Percentiles rank a stretch among this genome's conserved stretches.
Evolutionary conservation across 169 alveolate species (phyloP).

Genomic region (Cystoisospora suis): DNA sequence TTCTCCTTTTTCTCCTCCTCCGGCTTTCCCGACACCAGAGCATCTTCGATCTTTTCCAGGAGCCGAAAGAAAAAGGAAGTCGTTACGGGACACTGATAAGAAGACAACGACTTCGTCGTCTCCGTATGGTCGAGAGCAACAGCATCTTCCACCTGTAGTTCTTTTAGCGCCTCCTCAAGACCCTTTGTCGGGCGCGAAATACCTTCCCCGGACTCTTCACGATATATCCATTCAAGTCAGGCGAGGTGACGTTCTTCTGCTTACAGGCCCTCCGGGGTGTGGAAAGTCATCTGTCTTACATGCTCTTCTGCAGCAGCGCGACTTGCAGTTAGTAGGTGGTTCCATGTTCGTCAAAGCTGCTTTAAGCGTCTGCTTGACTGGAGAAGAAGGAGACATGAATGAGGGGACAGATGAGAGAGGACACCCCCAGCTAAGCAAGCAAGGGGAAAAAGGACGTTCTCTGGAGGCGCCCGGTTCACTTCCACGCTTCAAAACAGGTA

Average conservation of each 20-base stretch:
- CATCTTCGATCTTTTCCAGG: too few species aligned
- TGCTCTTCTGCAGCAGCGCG: constrained; percentile 67
- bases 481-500: neutral
- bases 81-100: too few species aligned
- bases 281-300: constrained; percentile 83
- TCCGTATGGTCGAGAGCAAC: too few species aligned
- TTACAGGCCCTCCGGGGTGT: constrained; percentile 85
- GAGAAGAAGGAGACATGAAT: neutral
- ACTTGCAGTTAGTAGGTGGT: constrained; percentile 24
- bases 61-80: too few species aligned
- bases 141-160: neutral
- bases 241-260: constrained; percentile 73
- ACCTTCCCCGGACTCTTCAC: neutral
- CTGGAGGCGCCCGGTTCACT: neutral
- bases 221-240: neutral
- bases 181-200: neutral
- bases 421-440: neutral
- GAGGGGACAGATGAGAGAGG: neutral
- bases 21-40: neutral
- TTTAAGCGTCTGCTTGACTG: neutral
- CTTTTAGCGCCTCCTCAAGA: neutral
- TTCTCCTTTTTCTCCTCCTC: constrained; percentile 11
- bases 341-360: constrained; percentile 26
- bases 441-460: neutral
- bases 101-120: too few species aligned